Base-by-base conservation (phyloP, 495 filamentous ascomycete genomes). In the Penicillium daleae region DNA sequence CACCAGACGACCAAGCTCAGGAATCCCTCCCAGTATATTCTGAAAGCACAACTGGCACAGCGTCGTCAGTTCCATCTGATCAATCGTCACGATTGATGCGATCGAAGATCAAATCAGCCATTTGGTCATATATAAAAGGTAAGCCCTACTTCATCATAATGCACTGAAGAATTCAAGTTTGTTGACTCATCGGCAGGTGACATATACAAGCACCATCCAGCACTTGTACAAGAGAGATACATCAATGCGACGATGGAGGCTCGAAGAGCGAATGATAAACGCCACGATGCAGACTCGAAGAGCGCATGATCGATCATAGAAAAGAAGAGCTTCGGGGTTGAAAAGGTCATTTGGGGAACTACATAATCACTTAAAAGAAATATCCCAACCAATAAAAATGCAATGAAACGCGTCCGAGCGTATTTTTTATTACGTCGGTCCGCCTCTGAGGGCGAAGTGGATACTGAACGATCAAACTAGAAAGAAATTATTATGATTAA, bases 181-280 rank as follows among this genome's bases (percentile, higher is more conserved):
- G 17, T 6, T 42, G n/a, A 42, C 39, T 42, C 15, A 42, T 42
- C 6, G 17, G 0, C n/a, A 50, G 48, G 48, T 2, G 48, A 50
- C 48, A 50, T 50, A n/a, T 50, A 50, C 27, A 26, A 50, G 27
- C 48, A 50, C 48, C 48, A 50, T 17, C 48, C 48, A 17, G 48
- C 24, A 3, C 29, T 50, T 17, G 2, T 17, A 17, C 48, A 50
- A 6, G 48, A 50, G 27, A 26, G 48, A 50, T 29, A 29, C 17
- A 1, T 50, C 48, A 50, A 26, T 12, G 13, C 6, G 27, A 50
- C 29, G 24, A 50, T 50, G 48, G 48, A 50, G 24, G 27, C 22
- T 10, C 48, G 29, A 17, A 50, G 7, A n/a, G n/a, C n/a, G n/a
- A n/a, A n/a, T n/a, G n/a, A n/a, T n/a, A n/a, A n/a, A n/a, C n/a